Evolutionary conservation across 2,329 filamentous ascomycete genomes (phyloP), one percentile per base, ranked within the genome.

Genomic region (Xylaria sp.): DNA sequence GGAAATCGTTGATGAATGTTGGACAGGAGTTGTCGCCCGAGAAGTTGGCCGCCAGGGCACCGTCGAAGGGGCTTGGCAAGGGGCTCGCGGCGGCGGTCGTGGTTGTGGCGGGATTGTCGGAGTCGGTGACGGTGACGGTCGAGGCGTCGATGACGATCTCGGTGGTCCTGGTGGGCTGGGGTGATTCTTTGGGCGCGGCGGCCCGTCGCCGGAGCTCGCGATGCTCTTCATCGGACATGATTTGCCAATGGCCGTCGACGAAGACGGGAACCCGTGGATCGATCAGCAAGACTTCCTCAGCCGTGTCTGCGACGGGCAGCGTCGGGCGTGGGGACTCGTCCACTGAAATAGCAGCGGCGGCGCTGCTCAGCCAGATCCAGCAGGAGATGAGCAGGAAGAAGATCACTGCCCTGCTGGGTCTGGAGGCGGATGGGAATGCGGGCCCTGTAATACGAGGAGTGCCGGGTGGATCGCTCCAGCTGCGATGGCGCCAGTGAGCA

Each of bases 61-160:
- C 89, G 74, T 94, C 92, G 75, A 93, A 93, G 1, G 91, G 86
- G 12, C 80, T 87, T 0, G 91, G 92, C 50, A 91, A 80, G 5
- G 85, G 81, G 60, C 80, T 81, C 1, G 79, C 50, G 1, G 65
- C 69, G 1, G 75, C 74, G 23, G 75, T 78, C 1, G 79, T 75
- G 35, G 78, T 77, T 1, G 78, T 66, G 23, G 72, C 70, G 1
- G 79, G 48, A 4, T 68, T 59, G 18, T 72, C 60, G 2, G 66
- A 29, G 13, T 59, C 60, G 18, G 78, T 80, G 25, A 76, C 60
- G 16, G 78, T 80, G 23, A 76, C 73, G 10, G 76, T 76, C 42
- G 78, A 75, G 37, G 77, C 74, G 58, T 75, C 71, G 42, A 80
- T 75, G 32, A 74, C 69, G 25, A 81, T 73, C 5, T 81, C 80